These are phyloP conservation scores for Papiliotrema terrestris DNA, from an alignment of 1,284 basidiomycete species.

Conservation along the genomic window DNA sequence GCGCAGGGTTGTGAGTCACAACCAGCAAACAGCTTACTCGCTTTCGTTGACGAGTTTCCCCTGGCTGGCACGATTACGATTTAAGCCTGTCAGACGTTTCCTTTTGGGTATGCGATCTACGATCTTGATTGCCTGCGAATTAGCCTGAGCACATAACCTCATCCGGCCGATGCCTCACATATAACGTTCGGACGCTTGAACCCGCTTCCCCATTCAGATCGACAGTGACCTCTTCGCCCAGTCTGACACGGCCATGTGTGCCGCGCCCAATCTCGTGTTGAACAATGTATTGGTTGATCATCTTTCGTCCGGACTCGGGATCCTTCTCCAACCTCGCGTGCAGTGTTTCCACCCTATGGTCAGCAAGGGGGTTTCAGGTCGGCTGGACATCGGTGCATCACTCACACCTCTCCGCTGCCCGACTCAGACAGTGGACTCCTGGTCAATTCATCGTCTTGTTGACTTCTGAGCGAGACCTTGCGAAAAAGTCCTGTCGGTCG, in stretches of 20 bases:
- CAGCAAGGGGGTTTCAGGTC: background rate
- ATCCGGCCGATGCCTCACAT: conserved; percentile 10
- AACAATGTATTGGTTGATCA: conserved; percentile 73
- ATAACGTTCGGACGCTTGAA: conserved; percentile 13
- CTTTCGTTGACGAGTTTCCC: conserved; percentile 53
- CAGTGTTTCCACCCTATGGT: conserved; percentile 58
- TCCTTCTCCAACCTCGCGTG: conserved; percentile 46
- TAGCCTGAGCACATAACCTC: background rate
- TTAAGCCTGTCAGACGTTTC: conserved; percentile 57
- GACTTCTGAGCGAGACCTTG: conserved; percentile 10
- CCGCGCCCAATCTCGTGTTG: conserved; percentile 65
- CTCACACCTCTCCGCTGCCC: background rate
- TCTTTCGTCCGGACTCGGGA: conserved; percentile 50
- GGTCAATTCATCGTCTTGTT: background rate
- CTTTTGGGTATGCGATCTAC: conserved; percentile 65
- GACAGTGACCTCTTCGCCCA: conserved; percentile 59
- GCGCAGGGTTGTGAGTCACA: background rate
- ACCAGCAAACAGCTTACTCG: conserved; percentile 34
- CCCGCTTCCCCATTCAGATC: conserved; percentile 12
- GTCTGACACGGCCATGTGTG: conserved; percentile 75
- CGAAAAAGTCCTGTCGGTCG: background rate
- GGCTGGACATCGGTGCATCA: background rate
- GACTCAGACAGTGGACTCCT: background rate
- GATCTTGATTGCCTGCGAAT: conserved; percentile 72
- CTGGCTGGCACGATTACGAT: conserved; percentile 49